phyloP scores from a whole-genome alignment of 352 stramenopile species.

The Globisporangium spiculum region DNA sequence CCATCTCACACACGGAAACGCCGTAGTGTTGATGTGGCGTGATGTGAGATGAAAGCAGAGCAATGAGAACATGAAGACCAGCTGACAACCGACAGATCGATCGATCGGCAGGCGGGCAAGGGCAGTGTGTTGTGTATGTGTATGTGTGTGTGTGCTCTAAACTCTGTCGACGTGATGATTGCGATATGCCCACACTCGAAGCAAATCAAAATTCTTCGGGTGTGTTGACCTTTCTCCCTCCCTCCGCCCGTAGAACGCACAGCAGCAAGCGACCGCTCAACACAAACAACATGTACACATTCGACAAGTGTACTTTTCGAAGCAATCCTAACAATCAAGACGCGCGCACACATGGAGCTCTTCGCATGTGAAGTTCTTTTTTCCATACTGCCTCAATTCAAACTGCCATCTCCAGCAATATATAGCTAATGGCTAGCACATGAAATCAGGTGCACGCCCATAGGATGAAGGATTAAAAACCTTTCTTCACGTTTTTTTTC shows the following conservation, averaged over 20 bases:
- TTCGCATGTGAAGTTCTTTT: neutral
- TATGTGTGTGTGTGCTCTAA: too few relatives aligned
- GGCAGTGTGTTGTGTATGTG: neutral
- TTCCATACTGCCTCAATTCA: neutral
- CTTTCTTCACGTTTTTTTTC: neutral
- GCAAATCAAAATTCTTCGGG: too few relatives aligned
- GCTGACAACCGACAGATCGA: neutral
- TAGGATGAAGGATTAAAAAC: neutral
- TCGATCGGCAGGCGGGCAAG: neutral
- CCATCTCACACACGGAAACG: neutral
- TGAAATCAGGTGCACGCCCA: too few relatives aligned
- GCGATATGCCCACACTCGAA: neutral
- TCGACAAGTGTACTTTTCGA: neutral
- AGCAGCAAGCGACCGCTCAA: too few relatives aligned
- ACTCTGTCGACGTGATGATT: neutral
- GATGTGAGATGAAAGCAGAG: neutral
- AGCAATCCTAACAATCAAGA: neutral
- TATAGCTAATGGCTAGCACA: too few relatives aligned
- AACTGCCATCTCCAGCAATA: neutral
- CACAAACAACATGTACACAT: neutral
- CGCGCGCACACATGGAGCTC: neutral
- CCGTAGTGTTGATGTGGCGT: neutral
- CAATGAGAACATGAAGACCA: neutral
- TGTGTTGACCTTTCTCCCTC: too few relatives aligned
- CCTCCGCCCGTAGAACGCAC: too few relatives aligned